Conservation (phyloP, 768 basidiomycete species). For the Cantharellus cinnabarinus region DNA sequence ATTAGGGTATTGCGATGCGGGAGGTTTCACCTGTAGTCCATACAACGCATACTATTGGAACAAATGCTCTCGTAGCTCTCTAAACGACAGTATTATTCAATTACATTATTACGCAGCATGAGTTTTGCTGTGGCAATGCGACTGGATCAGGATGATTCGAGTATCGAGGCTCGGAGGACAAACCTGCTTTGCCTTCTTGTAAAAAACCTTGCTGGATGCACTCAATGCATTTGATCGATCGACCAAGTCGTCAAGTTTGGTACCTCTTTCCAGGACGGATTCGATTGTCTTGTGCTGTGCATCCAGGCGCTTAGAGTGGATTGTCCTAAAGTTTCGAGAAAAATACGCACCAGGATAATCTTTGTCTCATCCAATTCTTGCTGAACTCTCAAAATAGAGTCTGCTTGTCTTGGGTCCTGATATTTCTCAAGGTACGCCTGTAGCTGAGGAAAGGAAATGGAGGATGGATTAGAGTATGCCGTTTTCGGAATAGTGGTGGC, state of each 20-base stretch:
- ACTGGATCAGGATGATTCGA: too few relatives aligned
- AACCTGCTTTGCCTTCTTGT: constrained; percentile 99
- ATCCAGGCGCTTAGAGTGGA: not conserved
- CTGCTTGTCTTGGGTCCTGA: constrained; percentile 92
- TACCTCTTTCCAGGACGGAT: constrained; percentile 84
- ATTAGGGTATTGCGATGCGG: too few relatives aligned
- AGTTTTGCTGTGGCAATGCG: constrained; percentile 53
- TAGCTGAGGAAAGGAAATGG: constrained; percentile 61
- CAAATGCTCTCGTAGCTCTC: too few relatives aligned
- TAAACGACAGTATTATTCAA: not conserved
- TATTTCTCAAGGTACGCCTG: constrained; percentile 70
- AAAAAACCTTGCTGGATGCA: constrained; percentile 91
- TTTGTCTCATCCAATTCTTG: constrained; percentile 98
- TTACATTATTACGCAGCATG: constrained; percentile 59
- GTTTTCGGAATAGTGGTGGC: constrained; percentile 55
- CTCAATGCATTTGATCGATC: constrained; percentile 81
- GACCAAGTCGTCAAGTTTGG: constrained; percentile 89
- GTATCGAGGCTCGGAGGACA: constrained; percentile 8
- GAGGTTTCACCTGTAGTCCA: too few relatives aligned
- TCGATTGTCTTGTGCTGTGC: constrained; percentile 96
- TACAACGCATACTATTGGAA: too few relatives aligned
- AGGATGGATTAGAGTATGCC: constrained; percentile 38
- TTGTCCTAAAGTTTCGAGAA: not conserved
- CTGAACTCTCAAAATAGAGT: constrained; percentile 96
- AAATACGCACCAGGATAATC: constrained; percentile 63